phyloP scores from a whole-genome alignment of 140 eudicot species.

The Erigeron philadelphicus region DNA sequence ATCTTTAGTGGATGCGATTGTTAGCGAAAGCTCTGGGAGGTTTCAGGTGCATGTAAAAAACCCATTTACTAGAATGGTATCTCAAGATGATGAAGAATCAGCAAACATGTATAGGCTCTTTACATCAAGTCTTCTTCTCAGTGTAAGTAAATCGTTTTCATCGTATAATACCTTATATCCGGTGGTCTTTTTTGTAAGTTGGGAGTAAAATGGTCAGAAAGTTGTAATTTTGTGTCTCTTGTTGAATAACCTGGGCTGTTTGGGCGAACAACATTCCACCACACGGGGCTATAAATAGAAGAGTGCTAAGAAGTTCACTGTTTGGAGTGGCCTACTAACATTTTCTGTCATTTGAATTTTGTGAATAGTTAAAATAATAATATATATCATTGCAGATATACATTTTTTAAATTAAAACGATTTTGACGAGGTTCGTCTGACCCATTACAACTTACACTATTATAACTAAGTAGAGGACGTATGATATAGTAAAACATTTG shows the following conservation, averaged over 20 bases:
- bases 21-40: slow-evolving; percentile 67
- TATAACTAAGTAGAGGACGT: neutral
- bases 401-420: neutral
- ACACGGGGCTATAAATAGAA: neutral
- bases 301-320: neutral
- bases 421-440: neutral
- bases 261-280: neutral
- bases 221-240: too few species aligned
- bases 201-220: neutral
- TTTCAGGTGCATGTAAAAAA: slow-evolving; percentile 65
- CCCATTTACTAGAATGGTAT: slow-evolving; percentile 78
- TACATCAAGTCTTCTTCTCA: slow-evolving; percentile 69
- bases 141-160: slow-evolving; percentile 54
- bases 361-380: neutral
- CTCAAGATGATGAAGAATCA: slow-evolving; percentile 84
- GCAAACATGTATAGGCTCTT: slow-evolving; percentile 76
- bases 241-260: too few species aligned
- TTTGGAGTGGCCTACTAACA: neutral
- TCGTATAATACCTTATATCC: slow-evolving; percentile 1
- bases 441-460: neutral
- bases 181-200: slow-evolving; percentile 8
- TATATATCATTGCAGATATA: neutral
- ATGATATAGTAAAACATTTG: neutral
- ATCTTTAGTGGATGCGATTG: slow-evolving; percentile 68
- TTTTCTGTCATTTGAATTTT: neutral